A percentile compares a stretch with the other conserved stretches of the same genome.
These are phyloP conservation scores for Comarum palustre DNA, from an alignment of 306 rosid genomes.

Conservation along the genomic window DNA sequence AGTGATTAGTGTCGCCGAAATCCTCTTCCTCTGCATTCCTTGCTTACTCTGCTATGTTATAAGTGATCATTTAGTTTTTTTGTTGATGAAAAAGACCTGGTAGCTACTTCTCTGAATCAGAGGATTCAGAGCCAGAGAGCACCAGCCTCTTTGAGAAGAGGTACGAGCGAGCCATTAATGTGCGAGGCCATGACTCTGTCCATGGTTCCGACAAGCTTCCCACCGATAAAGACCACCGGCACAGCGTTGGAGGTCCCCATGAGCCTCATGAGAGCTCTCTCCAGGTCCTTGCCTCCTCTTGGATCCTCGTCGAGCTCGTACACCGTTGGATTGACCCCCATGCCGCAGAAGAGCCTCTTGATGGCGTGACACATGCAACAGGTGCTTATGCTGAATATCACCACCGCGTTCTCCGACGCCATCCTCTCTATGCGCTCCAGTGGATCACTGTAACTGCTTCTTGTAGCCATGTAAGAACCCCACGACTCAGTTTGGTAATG, in stretches of 20 bases:
- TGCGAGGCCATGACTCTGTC: slow-evolving; percentile 89
- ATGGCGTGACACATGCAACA: slow-evolving; percentile 96
- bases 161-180: slow-evolving; percentile 76
- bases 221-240: slow-evolving; percentile 82
- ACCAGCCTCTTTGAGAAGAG: slow-evolving; percentile 88
- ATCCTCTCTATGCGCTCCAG: slow-evolving; percentile 54
- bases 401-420: slow-evolving; percentile 79
- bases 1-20: slow-evolving; percentile 5
- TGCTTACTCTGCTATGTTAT: neutral
- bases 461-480: slow-evolving; percentile 41
- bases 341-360: slow-evolving; percentile 75
- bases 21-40: slow-evolving; percentile 31
- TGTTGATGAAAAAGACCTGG: neutral
- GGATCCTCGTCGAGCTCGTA: slow-evolving; percentile 72
- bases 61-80: neutral
- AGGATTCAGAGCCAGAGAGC: slow-evolving; percentile 81
- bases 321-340: slow-evolving; percentile 85
- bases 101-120: neutral
- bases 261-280: slow-evolving; percentile 50
- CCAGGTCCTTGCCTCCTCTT: slow-evolving; percentile 51
- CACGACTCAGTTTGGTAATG: slow-evolving; percentile 58
- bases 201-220: slow-evolving; percentile 75
- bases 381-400: slow-evolving; percentile 67
- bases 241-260: slow-evolving; percentile 45
- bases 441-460: slow-evolving; percentile 25